Percentiles rank a stretch among this genome's conserved stretches.
These are phyloP conservation scores for Russula brevipes DNA, from an alignment of 768 basidiomycete genomes.

Conservation along the genomic window DNA sequence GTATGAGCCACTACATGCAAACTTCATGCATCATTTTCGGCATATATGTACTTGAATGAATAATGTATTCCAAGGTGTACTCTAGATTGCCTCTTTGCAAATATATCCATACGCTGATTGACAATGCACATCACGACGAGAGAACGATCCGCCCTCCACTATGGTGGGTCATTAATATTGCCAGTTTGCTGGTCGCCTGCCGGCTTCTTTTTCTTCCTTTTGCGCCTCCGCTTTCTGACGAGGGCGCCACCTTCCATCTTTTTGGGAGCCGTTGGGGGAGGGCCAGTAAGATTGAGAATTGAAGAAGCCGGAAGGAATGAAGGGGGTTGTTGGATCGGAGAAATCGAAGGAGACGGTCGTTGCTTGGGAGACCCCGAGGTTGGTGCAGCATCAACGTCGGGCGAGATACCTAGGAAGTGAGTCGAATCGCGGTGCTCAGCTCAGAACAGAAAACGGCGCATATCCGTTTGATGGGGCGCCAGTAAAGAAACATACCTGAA, in stretches of 20 bases:
- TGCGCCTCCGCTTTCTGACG: constrained; percentile 17
- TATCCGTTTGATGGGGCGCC: neutral
- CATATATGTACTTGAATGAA: neutral
- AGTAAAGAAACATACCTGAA: constrained; percentile 3
- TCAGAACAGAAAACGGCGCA: neutral
- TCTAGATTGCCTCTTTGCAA: constrained; percentile 11
- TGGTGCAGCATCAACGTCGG: neutral
- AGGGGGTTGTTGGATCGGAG: neutral
- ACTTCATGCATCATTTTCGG: neutral
- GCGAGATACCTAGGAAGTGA: neutral
- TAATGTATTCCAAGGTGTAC: constrained; percentile 11
- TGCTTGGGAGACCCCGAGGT: neutral
- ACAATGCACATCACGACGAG: constrained; percentile 1
- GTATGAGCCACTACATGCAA: neutral
- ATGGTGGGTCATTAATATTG: neutral
- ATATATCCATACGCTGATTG: constrained; percentile 1
- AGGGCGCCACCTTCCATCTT: neutral
- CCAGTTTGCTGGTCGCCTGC: neutral
- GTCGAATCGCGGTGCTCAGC: neutral
- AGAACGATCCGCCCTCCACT: neutral
- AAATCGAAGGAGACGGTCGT: neutral
- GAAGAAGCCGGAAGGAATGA: neutral
- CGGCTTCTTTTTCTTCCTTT: constrained; percentile 20
- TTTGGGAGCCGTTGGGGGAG: constrained; percentile 5
- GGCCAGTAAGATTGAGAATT: constrained; percentile 20